Conservation (phyloP, 129 eudicot species). For the Chrysanthemum makinoi region DNA sequence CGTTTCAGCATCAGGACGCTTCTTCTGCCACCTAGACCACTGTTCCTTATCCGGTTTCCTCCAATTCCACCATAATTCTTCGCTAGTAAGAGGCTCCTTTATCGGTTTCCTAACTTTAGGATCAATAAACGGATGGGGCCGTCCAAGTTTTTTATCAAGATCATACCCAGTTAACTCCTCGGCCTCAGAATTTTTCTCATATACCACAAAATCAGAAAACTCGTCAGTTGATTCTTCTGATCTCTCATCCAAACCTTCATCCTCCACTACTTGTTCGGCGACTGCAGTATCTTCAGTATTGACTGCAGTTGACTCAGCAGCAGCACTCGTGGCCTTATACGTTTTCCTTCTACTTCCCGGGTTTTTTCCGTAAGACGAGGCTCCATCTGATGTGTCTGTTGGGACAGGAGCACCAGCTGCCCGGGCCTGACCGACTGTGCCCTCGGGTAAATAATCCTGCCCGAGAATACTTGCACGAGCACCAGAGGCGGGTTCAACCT, state of each 20-base stretch:
- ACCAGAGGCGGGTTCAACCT: constrained; percentile 95
- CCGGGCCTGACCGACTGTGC: constrained; percentile 85
- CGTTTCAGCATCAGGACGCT: constrained; percentile 95
- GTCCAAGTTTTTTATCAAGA: constrained; percentile 76
- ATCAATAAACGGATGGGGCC: constrained; percentile 87
- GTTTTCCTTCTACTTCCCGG: constrained; percentile 91
- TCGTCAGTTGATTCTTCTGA: constrained; percentile 56
- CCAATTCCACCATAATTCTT: constrained; percentile 99
- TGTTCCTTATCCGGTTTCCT: constrained; percentile 83
- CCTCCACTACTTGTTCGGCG: constrained; percentile 37
- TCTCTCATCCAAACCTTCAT: constrained; percentile 45
- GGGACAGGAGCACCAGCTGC: constrained; percentile 95
- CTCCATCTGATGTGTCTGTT: constrained; percentile 52
- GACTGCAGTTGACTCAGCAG: constrained; percentile 48
- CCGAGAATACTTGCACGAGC: constrained; percentile 94
- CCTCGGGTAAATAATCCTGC: constrained; percentile 91
- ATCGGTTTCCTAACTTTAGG: constrained; percentile 66
- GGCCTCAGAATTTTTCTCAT: constrained; percentile 60
- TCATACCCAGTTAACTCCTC: constrained; percentile 70
- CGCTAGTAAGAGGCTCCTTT: constrained; percentile 83
- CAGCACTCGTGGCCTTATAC: constrained; percentile 45
- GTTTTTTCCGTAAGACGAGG: constrained; percentile 74
- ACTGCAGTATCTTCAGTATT: constrained; percentile 40
- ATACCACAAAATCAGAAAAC: constrained; percentile 72
- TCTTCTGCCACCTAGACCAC: constrained; percentile 99